Percentiles rank a stretch among this genome's conserved stretches.
Conservation (phyloP, 805 yeast genomes). For the Tetrapisispora pingtungensis region DNA sequence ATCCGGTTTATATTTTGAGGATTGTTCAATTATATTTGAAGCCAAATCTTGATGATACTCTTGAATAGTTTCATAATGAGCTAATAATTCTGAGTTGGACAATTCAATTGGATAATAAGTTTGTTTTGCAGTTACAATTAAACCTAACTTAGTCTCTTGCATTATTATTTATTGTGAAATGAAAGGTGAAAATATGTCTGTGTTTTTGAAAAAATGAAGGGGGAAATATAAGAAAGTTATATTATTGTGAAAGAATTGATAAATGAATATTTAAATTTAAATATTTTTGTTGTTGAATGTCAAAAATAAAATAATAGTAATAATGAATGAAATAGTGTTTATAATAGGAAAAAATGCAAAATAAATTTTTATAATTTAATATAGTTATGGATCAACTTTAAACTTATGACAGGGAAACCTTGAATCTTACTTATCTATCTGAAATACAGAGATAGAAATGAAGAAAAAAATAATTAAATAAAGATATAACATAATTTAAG, state of each 20-base stretch:
- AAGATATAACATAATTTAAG: no score
- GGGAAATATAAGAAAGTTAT: no score
- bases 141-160: slow-evolving; percentile 18
- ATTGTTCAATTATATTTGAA: slow-evolving; percentile 28
- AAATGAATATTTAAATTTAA: not conserved
- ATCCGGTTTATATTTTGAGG: slow-evolving; percentile 38
- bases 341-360: not conserved
- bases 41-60: slow-evolving; percentile 47
- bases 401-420: no score
- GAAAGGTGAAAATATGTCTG: no score
- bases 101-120: slow-evolving; percentile 40
- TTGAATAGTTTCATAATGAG: slow-evolving; percentile 35
- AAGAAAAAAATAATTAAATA: not conserved
- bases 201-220: no score
- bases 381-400: no score
- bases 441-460: no score
- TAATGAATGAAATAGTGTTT: not conserved
- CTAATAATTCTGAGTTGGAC: slow-evolving; percentile 37
- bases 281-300: not conserved
- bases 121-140: slow-evolving; percentile 34
- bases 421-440: no score
- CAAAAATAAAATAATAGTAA: not conserved
- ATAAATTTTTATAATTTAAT: no score
- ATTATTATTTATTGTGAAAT: no score
- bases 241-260: no score